These are phyloP conservation scores for Noccaea caerulescens DNA, from an alignment of 345 rosid species.

Conservation along the genomic window DNA sequence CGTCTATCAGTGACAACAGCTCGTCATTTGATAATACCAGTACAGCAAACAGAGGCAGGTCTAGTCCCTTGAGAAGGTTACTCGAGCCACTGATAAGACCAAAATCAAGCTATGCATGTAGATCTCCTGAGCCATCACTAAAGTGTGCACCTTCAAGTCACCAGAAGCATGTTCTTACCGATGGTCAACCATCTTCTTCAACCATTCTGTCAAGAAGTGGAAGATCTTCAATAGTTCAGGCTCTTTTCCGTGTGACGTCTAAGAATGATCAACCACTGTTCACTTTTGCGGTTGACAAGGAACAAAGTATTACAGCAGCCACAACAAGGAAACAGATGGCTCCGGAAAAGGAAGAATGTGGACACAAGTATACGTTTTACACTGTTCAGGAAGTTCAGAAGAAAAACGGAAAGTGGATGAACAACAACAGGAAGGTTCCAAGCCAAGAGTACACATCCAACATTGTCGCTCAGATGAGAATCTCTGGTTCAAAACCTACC, in stretches of 20 bases:
- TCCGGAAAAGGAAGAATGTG: slow-evolving; percentile 53
- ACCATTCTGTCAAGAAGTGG: slow-evolving; percentile 45
- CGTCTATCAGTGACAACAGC: slow-evolving; percentile 47
- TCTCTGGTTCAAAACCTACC: slow-evolving; percentile 54
- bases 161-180: slow-evolving; percentile 44
- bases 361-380: slow-evolving; percentile 76
- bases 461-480: slow-evolving; percentile 82
- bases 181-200: slow-evolving; percentile 44
- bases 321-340: slow-evolving; percentile 57
- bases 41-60: slow-evolving; percentile 64
- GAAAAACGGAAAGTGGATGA: slow-evolving; percentile 79
- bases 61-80: slow-evolving; percentile 92
- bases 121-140: slow-evolving; percentile 51
- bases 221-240: slow-evolving; percentile 61
- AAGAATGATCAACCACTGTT: slow-evolving; percentile 86
- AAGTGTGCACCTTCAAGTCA: slow-evolving; percentile 46
- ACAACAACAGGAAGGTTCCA: slow-evolving; percentile 65
- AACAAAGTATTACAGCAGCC: slow-evolving; percentile 76
- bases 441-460: slow-evolving; percentile 64
- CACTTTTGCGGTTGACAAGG: slow-evolving; percentile 85
- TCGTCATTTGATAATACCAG: slow-evolving; percentile 46
- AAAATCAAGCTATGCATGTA: slow-evolving; percentile 51
- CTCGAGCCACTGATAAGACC: slow-evolving; percentile 77
- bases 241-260: slow-evolving; percentile 76
- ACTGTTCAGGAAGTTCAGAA: slow-evolving; percentile 71